phyloP scores from a whole-genome alignment of 2,329 filamentous ascomycete genomes.

The Chalaropsis thielavioides region DNA sequence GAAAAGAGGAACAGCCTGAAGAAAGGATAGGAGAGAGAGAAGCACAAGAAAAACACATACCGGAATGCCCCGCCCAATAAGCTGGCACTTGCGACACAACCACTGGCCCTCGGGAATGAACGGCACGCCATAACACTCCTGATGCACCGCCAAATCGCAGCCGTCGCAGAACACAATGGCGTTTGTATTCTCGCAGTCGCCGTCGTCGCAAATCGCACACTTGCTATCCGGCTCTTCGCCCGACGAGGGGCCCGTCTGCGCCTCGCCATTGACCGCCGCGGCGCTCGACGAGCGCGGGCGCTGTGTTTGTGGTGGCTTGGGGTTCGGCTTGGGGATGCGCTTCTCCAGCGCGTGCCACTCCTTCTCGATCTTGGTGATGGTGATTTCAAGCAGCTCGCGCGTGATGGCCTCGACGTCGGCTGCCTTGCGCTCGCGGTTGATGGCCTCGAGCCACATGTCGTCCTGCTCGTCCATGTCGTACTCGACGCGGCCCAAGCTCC shows the following conservation, averaged over 20 bases:
- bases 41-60: constrained; percentile 32
- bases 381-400: constrained; percentile 89
- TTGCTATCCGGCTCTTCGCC: constrained; percentile 95
- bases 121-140: constrained; percentile 96
- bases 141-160: constrained; percentile 92
- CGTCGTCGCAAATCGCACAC: constrained; percentile 94
- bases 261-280: constrained; percentile 88
- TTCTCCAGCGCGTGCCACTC: constrained; percentile 96
- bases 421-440: constrained; percentile 63
- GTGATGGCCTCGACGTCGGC: constrained; percentile 71
- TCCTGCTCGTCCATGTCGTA: constrained; percentile 99
- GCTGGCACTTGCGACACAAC: constrained; percentile 91
- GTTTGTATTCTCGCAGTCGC: constrained; percentile 98
- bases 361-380: constrained; percentile 97
- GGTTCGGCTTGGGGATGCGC: constrained; percentile 90
- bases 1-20: neutral
- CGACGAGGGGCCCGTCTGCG: constrained; percentile 30
- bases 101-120: constrained; percentile 98
- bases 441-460: constrained; percentile 80
- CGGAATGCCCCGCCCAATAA: constrained; percentile 81
- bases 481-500: constrained; percentile 65
- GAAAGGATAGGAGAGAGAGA: neutral
- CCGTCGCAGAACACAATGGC: constrained; percentile 98
- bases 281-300: constrained; percentile 85
- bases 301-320: constrained; percentile 89